phyloP scores from a whole-genome alignment of 108 stramenopile genomes.

The Seminavis robusta region DNA sequence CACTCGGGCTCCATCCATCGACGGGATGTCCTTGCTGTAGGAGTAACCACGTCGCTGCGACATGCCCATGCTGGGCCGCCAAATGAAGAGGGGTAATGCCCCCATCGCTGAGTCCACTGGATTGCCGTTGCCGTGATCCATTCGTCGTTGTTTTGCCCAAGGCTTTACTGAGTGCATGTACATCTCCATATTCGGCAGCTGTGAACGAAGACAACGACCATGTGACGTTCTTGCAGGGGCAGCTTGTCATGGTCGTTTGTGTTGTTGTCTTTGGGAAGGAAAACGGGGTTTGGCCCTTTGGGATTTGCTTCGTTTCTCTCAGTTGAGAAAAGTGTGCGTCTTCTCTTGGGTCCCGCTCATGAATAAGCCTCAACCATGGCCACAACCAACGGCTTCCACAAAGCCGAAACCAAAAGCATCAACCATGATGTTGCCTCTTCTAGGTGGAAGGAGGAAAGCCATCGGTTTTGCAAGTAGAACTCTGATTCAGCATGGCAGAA shows the following conservation, averaged over 20 bases:
- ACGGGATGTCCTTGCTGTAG: conserved; percentile 44
- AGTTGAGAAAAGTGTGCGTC: too few species aligned
- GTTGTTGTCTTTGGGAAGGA: conserved; percentile 11
- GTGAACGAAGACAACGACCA: conserved; percentile 72
- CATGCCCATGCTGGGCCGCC: conserved; percentile 78
- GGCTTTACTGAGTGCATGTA: conserved; percentile 32
- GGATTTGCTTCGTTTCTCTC: too few species aligned
- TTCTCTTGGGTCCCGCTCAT: too few species aligned
- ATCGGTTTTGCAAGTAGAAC: too few species aligned
- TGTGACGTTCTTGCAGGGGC: conserved; percentile 65
- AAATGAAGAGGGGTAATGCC: conserved; percentile 64
- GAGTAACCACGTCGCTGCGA: conserved; percentile 53
- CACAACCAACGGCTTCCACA: too few species aligned
- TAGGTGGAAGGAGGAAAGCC: too few species aligned
- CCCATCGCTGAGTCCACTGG: conserved; percentile 11
- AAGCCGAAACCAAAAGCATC: too few species aligned
- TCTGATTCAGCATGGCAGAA: too few species aligned
- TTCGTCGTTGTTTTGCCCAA: conserved; percentile 14
- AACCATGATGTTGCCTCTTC: too few species aligned
- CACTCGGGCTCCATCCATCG: conserved; percentile 16
- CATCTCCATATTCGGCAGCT: conserved; percentile 80
- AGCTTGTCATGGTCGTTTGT: conserved; percentile 6
- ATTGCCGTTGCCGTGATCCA: conserved; percentile 3
- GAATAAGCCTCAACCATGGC: too few species aligned
- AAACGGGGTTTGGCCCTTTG: too few species aligned